Conservation (phyloP, 208 protist species). For the Wallacemonas sp. region DNA sequence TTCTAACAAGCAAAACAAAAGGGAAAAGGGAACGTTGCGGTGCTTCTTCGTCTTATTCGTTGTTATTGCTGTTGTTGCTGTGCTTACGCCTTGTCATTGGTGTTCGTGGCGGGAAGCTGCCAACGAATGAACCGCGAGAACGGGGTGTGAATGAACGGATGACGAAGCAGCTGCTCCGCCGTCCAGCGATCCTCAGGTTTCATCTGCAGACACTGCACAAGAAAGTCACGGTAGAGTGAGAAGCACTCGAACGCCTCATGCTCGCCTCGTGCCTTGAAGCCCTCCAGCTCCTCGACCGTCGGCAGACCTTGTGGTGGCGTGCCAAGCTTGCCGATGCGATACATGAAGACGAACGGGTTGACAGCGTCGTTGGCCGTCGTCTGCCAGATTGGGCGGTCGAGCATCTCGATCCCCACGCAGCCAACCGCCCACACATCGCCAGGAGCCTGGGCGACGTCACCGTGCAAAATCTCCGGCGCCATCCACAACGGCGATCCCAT, state of each 20-base stretch:
- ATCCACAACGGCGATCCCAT: slow-evolving; percentile 78
- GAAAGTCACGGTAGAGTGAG: slow-evolving; percentile 51
- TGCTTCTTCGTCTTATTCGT: too few species aligned
- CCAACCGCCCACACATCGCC: slow-evolving; percentile 80
- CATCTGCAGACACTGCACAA: slow-evolving; percentile 41
- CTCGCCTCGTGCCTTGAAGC: slow-evolving; percentile 8
- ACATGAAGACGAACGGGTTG: slow-evolving; percentile 55
- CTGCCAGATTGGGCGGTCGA: slow-evolving; percentile 51
- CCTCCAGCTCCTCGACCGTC: slow-evolving; percentile 35
- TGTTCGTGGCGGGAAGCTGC: slow-evolving; percentile 18
- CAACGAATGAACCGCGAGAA: slow-evolving; percentile 53
- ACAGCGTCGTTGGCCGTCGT: slow-evolving; percentile 9
- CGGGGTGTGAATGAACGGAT: slow-evolving; percentile 44
- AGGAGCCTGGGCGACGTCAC: slow-evolving; percentile 11
- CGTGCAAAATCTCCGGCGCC: slow-evolving; percentile 72
- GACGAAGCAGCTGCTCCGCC: slow-evolving; percentile 36
- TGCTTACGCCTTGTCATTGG: too few species aligned
- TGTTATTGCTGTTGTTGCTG: neutral
- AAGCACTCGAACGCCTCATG: slow-evolving; percentile 31
- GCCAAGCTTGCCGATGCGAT: slow-evolving; percentile 36
- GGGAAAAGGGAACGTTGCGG: neutral
- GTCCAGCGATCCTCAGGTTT: slow-evolving; percentile 47
- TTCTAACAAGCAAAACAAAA: neutral
- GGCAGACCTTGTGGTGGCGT: slow-evolving; percentile 51
- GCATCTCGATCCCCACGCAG: slow-evolving; percentile 82